Conservation (phyloP, 176 grass and related monocot species). For the Elaeis guineensis region DNA sequence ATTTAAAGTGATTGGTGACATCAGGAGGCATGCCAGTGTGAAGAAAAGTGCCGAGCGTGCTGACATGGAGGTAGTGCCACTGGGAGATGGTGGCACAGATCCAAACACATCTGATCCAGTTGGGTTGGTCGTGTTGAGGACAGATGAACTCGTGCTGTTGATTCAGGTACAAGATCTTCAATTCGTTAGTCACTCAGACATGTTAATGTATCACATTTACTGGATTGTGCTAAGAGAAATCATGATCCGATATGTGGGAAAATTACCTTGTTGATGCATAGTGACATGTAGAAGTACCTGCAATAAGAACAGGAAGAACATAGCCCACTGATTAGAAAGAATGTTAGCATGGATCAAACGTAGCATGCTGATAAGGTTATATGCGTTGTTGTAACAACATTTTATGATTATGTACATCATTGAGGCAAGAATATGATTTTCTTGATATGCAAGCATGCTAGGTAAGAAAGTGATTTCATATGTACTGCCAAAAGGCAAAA, state of each 20-base stretch:
- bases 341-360: no score
- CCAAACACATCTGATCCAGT: slow-evolving; percentile 10
- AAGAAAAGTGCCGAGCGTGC: not conserved
- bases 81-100: not conserved
- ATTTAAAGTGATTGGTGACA: not conserved
- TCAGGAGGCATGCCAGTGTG: not conserved
- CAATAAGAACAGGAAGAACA: not conserved
- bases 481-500: no score
- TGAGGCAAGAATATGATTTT: no score
- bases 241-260: not conserved
- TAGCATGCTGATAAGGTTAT: no score
- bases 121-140: slow-evolving; percentile 1
- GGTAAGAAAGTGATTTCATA: no score
- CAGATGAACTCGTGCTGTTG: slow-evolving; percentile 2
- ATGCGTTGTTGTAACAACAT: no score
- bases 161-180: not conserved
- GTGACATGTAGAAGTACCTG: slow-evolving; percentile 59
- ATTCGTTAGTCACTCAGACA: no score
- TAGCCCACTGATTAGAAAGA: no score
- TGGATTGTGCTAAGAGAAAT: no score
- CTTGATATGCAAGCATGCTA: no score
- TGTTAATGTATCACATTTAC: no score
- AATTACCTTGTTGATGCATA: slow-evolving; percentile 51
- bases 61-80: not conserved
- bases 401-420: no score